phyloP scores from a whole-genome alignment of 202 grass and related monocot genomes.

The Schoenoplectus triqueter region DNA sequence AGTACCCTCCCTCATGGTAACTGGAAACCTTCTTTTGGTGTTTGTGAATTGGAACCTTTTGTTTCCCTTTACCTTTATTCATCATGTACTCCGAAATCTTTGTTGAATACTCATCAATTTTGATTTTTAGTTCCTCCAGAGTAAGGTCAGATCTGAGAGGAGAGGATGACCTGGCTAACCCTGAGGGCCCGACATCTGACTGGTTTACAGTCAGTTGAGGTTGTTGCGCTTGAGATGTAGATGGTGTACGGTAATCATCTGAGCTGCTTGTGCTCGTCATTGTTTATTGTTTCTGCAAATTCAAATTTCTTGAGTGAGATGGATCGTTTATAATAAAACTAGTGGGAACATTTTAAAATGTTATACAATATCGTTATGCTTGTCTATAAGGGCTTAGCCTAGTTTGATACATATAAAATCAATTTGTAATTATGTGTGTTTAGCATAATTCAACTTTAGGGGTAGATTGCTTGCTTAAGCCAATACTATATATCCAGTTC shows the following conservation, averaged over 20 bases:
- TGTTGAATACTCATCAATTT: not conserved
- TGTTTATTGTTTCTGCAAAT: not conserved
- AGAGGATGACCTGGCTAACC: not conserved
- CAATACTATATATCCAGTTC: not conserved
- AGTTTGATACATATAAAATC: not conserved
- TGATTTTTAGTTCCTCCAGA: not conserved
- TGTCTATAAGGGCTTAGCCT: not conserved
- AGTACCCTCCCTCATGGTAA: constrained; percentile 27
- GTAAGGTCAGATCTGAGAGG: not conserved
- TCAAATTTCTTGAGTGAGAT: not conserved
- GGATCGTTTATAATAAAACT: not conserved
- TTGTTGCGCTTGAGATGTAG: too few relatives aligned
- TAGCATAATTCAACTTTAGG: not conserved
- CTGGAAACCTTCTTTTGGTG: constrained; percentile 27
- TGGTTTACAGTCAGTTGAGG: too few relatives aligned
- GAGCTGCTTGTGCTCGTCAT: not conserved
- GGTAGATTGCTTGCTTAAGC: not conserved
- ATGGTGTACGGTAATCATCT: not conserved
- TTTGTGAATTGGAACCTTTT: not conserved
- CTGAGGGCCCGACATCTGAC: not conserved
- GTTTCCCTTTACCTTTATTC: not conserved
- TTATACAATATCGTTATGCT: not conserved
- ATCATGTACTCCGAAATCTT: not conserved
- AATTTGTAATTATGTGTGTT: not conserved
- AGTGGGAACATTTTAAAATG: not conserved